Percentiles rank a stretch among this genome's conserved stretches.
phyloP scores from a whole-genome alignment of 1,284 basidiomycete genomes.

The Ustilago lituana region DNA sequence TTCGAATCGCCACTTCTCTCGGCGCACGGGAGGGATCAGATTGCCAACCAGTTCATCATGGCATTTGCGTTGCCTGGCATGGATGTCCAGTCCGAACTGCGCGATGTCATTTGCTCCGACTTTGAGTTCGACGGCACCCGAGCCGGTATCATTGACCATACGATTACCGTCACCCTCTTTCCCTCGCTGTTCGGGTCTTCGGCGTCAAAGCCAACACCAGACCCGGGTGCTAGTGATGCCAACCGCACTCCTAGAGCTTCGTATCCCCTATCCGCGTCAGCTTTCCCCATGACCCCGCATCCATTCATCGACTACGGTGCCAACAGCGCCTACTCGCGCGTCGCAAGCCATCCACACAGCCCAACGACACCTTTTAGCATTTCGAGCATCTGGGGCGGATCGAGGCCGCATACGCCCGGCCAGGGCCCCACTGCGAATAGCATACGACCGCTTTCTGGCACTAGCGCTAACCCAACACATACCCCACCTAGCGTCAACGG shows the following conservation, averaged over 20 bases:
- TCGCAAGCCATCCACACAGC: slow-evolving; percentile 46
- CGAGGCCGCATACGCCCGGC: slow-evolving; percentile 57
- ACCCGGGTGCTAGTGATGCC: slow-evolving; percentile 30
- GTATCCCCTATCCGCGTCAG: slow-evolving; percentile 24
- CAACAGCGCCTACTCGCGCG: slow-evolving; percentile 43
- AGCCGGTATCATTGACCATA: slow-evolving; percentile 67
- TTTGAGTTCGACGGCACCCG: slow-evolving; percentile 67
- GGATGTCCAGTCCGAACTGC: slow-evolving; percentile 64
- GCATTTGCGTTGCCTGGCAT: slow-evolving; percentile 64
- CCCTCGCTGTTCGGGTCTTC: slow-evolving; percentile 58
- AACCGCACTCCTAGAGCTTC: slow-evolving; percentile 43
- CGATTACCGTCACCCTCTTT: slow-evolving; percentile 63
- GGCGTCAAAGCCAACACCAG: slow-evolving; percentile 11
- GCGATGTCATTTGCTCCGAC: slow-evolving; percentile 66
- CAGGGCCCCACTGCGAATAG: slow-evolving; percentile 9
- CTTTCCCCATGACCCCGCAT: slow-evolving; percentile 59
- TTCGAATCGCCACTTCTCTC: slow-evolving; percentile 65
- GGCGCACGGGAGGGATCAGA: slow-evolving; percentile 61
- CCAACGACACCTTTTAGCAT: slow-evolving; percentile 58
- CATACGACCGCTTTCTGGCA: slow-evolving; percentile 47
- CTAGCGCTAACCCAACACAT: slow-evolving; percentile 23
- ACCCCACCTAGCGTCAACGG: slow-evolving; percentile 59
- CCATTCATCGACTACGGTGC: slow-evolving; percentile 60
- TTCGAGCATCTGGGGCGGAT: slow-evolving; percentile 53
- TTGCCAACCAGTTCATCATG: slow-evolving; percentile 66